Evolutionary conservation across 2,329 filamentous ascomycete species (phyloP).

Genomic region (Exophiala sideris): DNA sequence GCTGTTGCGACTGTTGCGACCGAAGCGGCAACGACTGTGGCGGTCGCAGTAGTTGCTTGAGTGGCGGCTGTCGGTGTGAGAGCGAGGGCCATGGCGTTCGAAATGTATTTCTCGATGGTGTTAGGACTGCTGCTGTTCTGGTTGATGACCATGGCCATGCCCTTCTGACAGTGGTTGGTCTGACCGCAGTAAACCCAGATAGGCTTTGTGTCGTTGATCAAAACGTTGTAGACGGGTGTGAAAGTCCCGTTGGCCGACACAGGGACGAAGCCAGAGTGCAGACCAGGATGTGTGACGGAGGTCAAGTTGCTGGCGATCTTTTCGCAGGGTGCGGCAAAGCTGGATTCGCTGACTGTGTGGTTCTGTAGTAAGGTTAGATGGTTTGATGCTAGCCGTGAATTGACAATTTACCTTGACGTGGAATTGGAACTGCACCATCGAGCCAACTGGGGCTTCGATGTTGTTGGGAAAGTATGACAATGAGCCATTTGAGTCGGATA

Average conservation of each 20-base stretch:
- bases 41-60: background rate
- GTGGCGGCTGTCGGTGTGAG: constrained; percentile 3
- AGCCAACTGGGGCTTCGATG: constrained; percentile 60
- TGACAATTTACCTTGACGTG: constrained; percentile 40
- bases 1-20: background rate
- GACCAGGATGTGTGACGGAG: constrained; percentile 39
- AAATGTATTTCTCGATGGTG: constrained; percentile 27
- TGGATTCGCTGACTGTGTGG: constrained; percentile 76
- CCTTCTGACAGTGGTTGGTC: constrained; percentile 67
- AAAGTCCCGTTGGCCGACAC: constrained; percentile 49
- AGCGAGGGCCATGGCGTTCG: constrained; percentile 21
- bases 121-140: constrained; percentile 22
- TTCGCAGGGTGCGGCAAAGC: constrained; percentile 67
- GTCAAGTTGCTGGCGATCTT: constrained; percentile 55
- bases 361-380: constrained; percentile 46
- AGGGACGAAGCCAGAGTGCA: constrained; percentile 56
- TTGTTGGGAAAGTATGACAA: constrained; percentile 65
- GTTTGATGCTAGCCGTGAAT: background rate
- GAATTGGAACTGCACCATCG: constrained; percentile 52
- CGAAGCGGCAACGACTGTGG: constrained; percentile 1
- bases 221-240: constrained; percentile 68
- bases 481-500: constrained; percentile 53
- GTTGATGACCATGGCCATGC: constrained; percentile 76
- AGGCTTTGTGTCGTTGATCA: constrained; percentile 65
- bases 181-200: constrained; percentile 79